Percentiles rank a stretch among this genome's conserved stretches.
These are phyloP conservation scores for Curvularia sp. DNA, from an alignment of 2,329 filamentous ascomycete genomes.

Conservation along the genomic window DNA sequence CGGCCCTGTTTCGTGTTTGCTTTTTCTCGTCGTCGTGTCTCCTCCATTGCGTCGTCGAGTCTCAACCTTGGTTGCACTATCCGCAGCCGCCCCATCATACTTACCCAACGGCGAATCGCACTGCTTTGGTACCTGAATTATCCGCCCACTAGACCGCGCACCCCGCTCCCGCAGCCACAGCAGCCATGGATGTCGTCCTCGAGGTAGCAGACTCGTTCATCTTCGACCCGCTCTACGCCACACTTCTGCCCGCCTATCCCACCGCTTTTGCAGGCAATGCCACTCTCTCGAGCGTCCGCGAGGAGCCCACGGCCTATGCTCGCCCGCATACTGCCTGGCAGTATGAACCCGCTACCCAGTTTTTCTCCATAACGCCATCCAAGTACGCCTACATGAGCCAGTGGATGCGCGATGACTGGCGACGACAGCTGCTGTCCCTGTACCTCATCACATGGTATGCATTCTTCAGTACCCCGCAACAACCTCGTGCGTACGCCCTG, in stretches of 20 bases:
- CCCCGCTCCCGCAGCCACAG: slow-evolving; percentile 18
- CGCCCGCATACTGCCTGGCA: slow-evolving; percentile 58
- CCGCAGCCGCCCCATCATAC: background rate
- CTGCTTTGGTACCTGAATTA: slow-evolving; percentile 29
- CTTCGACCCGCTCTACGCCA: slow-evolving; percentile 80
- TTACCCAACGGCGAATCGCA: slow-evolving; percentile 29
- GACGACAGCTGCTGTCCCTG: slow-evolving; percentile 75
- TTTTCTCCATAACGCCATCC: slow-evolving; percentile 72
- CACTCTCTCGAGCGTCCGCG: slow-evolving; percentile 61
- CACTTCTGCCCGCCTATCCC: slow-evolving; percentile 64
- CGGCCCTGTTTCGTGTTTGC: background rate
- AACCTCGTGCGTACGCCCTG: background rate
- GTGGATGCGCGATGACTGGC: slow-evolving; percentile 78
- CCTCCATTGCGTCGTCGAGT: background rate
- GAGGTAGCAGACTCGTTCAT: slow-evolving; percentile 83
- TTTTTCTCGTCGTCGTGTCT: background rate
- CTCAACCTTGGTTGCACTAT: slow-evolving; percentile 3
- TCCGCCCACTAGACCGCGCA: slow-evolving; percentile 14
- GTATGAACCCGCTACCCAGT: slow-evolving; percentile 75
- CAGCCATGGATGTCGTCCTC: slow-evolving; percentile 85
- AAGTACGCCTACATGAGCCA: slow-evolving; percentile 80
- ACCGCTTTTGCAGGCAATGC: slow-evolving; percentile 61
- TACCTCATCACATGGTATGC: slow-evolving; percentile 84
- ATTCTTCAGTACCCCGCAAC: background rate
- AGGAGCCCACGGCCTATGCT: slow-evolving; percentile 44